phyloP scores from a whole-genome alignment of 805 yeast species.

The Candida nonsorbophila region DNA sequence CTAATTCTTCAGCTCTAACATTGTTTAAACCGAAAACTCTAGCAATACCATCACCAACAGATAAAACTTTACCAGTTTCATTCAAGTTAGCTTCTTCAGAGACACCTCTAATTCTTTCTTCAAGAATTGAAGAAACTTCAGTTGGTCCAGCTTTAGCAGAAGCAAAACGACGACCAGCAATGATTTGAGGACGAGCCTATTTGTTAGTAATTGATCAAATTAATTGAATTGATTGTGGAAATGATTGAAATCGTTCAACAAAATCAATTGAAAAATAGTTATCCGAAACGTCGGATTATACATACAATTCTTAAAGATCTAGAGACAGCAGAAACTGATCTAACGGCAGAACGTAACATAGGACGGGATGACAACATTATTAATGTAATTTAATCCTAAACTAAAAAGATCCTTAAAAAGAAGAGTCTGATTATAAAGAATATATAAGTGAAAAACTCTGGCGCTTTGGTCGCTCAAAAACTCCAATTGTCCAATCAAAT shows the following conservation, averaged over 20 bases:
- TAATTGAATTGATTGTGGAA: conserved; percentile 1
- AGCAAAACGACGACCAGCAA: conserved; percentile 76
- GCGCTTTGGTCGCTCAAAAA: too few relatives aligned
- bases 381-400: neutral
- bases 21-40: conserved; percentile 99
- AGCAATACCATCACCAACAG: conserved; percentile 99
- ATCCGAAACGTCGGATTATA: conserved; percentile 9
- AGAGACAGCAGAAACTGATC: conserved; percentile 54
- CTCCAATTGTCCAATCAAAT: too few relatives aligned
- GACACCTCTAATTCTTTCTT: conserved; percentile 99
- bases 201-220: conserved; percentile 22
- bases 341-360: conserved; percentile 78
- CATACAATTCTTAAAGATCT: conserved; percentile 32
- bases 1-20: conserved; percentile 99
- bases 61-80: conserved; percentile 98
- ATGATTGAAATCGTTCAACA: neutral
- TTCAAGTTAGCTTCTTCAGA: conserved; percentile 95
- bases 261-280: neutral
- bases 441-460: too few relatives aligned
- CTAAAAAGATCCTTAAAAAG: conserved; percentile 2
- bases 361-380: conserved; percentile 81
- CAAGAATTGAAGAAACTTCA: conserved; percentile 97
- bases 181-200: conserved; percentile 73
- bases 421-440: neutral
- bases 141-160: conserved; percentile 98